phyloP scores from a whole-genome alignment of 352 stramenopile genomes.

The Globisporangium carolinianum region DNA sequence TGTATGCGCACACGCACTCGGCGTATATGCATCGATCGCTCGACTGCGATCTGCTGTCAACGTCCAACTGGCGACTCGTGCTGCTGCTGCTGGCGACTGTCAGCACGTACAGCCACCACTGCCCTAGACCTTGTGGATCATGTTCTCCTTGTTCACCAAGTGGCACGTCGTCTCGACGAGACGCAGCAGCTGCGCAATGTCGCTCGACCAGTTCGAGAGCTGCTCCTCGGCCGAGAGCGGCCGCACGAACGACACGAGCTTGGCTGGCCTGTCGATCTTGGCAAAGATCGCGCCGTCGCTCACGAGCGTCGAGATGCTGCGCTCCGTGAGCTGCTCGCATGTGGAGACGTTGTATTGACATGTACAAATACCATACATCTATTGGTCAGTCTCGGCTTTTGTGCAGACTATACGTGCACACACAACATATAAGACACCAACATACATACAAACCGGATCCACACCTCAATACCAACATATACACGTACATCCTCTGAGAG shows the following conservation, averaged over 20 bases:
- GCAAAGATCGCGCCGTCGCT: constrained; percentile 92
- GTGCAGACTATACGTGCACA: not conserved
- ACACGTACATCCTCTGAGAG: constrained; percentile 83
- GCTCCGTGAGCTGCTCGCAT: constrained; percentile 47
- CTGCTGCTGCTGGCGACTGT: not conserved
- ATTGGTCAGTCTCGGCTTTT: not conserved
- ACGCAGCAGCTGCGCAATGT: constrained; percentile 94
- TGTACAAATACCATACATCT: too few relatives aligned
- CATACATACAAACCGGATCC: not conserved
- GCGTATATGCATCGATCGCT: too few relatives aligned
- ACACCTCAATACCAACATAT: not conserved
- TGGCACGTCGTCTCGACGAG: constrained; percentile 97
- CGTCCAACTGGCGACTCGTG: not conserved
- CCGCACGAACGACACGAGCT: constrained; percentile 92
- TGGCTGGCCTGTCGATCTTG: constrained; percentile 97
- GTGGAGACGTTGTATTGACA: too few relatives aligned
- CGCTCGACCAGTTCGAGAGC: constrained; percentile 92
- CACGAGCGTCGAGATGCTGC: constrained; percentile 87
- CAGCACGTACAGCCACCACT: too few relatives aligned
- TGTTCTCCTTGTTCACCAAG: constrained; percentile 99
- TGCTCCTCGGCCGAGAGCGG: constrained; percentile 90
- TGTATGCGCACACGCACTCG: too few relatives aligned
- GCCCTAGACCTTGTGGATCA: constrained; percentile 90
- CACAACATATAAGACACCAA: not conserved
- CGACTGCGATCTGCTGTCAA: not conserved